These are phyloP conservation scores for Pisolithus marmoratus DNA, from an alignment of 768 basidiomycete genomes.

Conservation along the genomic window DNA sequence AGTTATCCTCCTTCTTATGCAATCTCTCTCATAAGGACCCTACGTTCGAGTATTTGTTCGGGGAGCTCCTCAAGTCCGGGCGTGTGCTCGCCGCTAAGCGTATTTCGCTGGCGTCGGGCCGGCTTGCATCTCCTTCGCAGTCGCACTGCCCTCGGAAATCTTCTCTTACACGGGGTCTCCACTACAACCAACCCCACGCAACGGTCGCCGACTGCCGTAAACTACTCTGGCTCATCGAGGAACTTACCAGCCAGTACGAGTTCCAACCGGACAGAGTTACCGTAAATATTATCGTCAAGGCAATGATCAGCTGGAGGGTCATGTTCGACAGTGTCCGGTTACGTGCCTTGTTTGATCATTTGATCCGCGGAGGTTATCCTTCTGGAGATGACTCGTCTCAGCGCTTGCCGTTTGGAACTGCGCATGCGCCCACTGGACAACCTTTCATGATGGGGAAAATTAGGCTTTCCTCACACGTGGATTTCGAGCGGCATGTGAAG, in stretches of 20 bases:
- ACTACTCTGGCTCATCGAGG: slow-evolving; percentile 33
- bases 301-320: slow-evolving; percentile 46
- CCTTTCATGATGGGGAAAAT: slow-evolving; percentile 29
- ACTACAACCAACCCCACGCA: slow-evolving; percentile 27
- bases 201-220: slow-evolving; percentile 43
- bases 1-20: slow-evolving; percentile 13
- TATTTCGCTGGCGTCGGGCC: slow-evolving; percentile 30
- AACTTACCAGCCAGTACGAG: slow-evolving; percentile 37
- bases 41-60: slow-evolving; percentile 11
- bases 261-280: slow-evolving; percentile 67
- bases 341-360: slow-evolving; percentile 57
- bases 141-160: slow-evolving; percentile 49
- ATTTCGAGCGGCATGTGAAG: slow-evolving; percentile 52
- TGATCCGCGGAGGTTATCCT: slow-evolving; percentile 58
- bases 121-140: slow-evolving; percentile 25
- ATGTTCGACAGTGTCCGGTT: slow-evolving; percentile 39
- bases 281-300: slow-evolving; percentile 61
- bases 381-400: slow-evolving; percentile 23
- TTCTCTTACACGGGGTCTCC: slow-evolving; percentile 44
- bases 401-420: slow-evolving; percentile 43
- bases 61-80: slow-evolving; percentile 26
- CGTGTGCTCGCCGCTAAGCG: slow-evolving; percentile 40
- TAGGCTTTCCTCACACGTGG: slow-evolving; percentile 35
- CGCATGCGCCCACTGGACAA: slow-evolving; percentile 4
- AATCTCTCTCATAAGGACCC: slow-evolving; percentile 2